Evolutionary conservation across 2,329 filamentous ascomycete genomes (phyloP), one percentile per base, ranked within the genome.

Genomic region (Leptodontidium sp.): DNA sequence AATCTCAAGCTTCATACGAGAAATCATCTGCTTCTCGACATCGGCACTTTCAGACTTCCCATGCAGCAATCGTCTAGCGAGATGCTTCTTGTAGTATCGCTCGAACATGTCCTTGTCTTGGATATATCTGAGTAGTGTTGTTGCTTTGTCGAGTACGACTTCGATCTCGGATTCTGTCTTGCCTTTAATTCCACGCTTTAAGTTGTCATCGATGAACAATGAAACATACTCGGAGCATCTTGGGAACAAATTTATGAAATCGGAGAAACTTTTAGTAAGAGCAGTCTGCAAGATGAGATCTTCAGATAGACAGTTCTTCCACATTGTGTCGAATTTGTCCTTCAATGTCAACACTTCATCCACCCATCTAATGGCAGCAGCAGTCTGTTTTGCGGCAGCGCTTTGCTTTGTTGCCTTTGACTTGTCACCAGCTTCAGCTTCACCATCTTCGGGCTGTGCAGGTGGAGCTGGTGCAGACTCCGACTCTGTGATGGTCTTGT

Each of bases 51-150:
- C 91, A 0, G 93, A 95, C 76, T 96, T 97, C 78, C 91, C 93
- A 81, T 96, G 93, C 21, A 99, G 84, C 52, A 99, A 83, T 63
- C 96, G 90, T 69, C 93, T 91, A 55, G 93, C 95, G 29, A 99
- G 86, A 81, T 99, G 96, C 79, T 97, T 97, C 84, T 98, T 97
- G 84, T 99, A 98, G 80, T 99, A 99, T 4, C 92, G 89, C 82
- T 99, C 95, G 76, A 99, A 98, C 74, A 97, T 85, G 78, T 99
- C 96, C 81, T 95, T 96, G 77, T 98, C 95, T 66, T 90, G 88
- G 47, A 99, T 87, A 75, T 97, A 98, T 57, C 94, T 90, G 64
- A 99, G 87, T 7, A 99, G 84, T 0, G 91, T 89, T 70, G 97
- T 97, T 14, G 94, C 94, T 78, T 96, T 97, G 68, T 98, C 94